These are phyloP conservation scores for Arthonia radiata DNA, from an alignment of 495 filamentous ascomycete species.

Conservation along the genomic window DNA sequence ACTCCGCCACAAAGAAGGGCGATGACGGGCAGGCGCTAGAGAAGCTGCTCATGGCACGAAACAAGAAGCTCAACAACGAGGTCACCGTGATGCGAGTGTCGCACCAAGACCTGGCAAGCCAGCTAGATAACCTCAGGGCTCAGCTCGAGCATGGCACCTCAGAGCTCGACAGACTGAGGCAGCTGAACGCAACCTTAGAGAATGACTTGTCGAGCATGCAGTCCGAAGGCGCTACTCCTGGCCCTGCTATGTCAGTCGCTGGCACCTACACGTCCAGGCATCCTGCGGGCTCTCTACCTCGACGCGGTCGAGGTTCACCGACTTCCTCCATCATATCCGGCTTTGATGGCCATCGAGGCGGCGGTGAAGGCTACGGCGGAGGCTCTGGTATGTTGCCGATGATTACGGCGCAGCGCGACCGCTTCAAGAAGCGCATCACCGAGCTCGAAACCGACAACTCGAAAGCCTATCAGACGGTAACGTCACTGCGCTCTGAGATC, in stretches of 20 bases:
- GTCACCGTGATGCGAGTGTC: slow-evolving; percentile 81
- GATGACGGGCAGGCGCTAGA: slow-evolving; percentile 41
- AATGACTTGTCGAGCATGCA: slow-evolving; percentile 76
- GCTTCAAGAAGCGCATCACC: slow-evolving; percentile 87
- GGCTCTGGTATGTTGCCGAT: slow-evolving; percentile 87
- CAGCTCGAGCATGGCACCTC: slow-evolving; percentile 62
- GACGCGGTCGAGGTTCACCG: slow-evolving; percentile 42
- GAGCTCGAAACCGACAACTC: slow-evolving; percentile 82
- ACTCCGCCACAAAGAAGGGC: slow-evolving; percentile 29
- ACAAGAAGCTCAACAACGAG: slow-evolving; percentile 88
- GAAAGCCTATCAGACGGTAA: slow-evolving; percentile 54
- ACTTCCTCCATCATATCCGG: slow-evolving; percentile 96
- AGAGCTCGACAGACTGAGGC: slow-evolving; percentile 65
- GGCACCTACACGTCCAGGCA: slow-evolving; percentile 76
- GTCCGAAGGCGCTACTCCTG: slow-evolving; percentile 60
- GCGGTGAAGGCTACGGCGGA: slow-evolving; percentile 50
- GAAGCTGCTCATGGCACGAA: slow-evolving; percentile 70
- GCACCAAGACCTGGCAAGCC: slow-evolving; percentile 67
- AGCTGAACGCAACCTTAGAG: slow-evolving; percentile 70
- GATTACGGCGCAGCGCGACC: slow-evolving; percentile 91
- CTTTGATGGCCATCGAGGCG: slow-evolving; percentile 44
- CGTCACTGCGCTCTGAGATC: slow-evolving; percentile 73
- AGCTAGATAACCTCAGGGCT: slow-evolving; percentile 56
- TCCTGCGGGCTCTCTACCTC: no score
- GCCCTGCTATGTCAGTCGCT: slow-evolving; percentile 68